Evolutionary conservation across 371 early-diverging fungal species (phyloP).

Genomic region (Mortierella polycephala): DNA sequence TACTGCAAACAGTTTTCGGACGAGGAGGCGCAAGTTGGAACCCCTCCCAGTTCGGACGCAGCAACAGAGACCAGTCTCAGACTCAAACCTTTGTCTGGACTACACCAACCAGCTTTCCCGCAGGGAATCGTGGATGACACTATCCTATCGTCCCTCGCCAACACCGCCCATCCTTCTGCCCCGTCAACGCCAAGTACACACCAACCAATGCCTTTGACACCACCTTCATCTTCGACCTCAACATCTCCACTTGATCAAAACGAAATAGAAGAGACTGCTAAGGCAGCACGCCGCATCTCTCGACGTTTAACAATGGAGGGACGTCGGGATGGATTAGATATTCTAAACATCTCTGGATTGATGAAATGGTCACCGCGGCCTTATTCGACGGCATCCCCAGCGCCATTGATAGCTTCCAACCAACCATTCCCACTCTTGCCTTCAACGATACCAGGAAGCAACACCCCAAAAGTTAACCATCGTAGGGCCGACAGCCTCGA

Average conservation of each 20-base stretch:
- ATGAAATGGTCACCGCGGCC: slow-evolving; percentile 23
- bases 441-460: background rate
- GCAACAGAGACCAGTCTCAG: slow-evolving; percentile 12
- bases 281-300: slow-evolving; percentile 55
- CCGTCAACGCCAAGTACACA: background rate
- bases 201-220: background rate
- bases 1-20: slow-evolving; percentile 12
- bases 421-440: background rate
- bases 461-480: background rate
- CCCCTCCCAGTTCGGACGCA: slow-evolving; percentile 23
- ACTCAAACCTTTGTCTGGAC: background rate
- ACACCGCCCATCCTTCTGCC: background rate
- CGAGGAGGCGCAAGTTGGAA: slow-evolving; percentile 30
- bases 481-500: background rate
- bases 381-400: slow-evolving; percentile 52
- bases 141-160: slow-evolving; percentile 5
- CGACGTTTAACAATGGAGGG: slow-evolving; percentile 46
- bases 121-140: slow-evolving; percentile 5
- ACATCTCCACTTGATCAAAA: background rate
- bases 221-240: slow-evolving; percentile 9
- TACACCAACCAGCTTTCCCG: background rate
- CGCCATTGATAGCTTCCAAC: slow-evolving; percentile 19
- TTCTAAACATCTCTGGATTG: slow-evolving; percentile 38
- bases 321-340: slow-evolving; percentile 58
- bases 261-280: slow-evolving; percentile 52